Conservation (phyloP, 257 asterid species). For the Penstemon davidsonii region DNA sequence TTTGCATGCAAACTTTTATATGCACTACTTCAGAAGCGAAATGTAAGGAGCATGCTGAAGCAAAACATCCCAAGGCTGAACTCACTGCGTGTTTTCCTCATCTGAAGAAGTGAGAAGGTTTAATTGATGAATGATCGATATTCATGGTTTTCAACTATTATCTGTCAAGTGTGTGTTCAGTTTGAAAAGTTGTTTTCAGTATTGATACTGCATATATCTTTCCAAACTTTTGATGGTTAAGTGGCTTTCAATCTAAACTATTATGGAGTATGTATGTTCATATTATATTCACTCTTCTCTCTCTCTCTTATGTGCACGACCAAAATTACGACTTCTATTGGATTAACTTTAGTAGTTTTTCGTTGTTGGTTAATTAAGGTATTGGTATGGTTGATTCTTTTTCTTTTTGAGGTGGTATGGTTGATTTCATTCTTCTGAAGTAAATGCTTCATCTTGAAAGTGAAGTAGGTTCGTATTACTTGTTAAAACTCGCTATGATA, state of each 20-base stretch:
- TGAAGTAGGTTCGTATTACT: too few species aligned
- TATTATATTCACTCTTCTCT: too few species aligned
- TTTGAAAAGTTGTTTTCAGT: conserved; percentile 29
- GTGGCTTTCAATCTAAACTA: conserved; percentile 27
- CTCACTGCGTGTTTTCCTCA: conserved; percentile 53
- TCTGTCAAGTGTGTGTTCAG: conserved; percentile 26
- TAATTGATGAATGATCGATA: not conserved
- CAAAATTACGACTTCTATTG: too few species aligned
- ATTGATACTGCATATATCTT: conserved; percentile 25
- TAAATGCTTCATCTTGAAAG: too few species aligned
- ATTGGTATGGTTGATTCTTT: too few species aligned
- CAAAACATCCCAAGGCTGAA: conserved; percentile 65
- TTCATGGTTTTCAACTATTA: conserved; percentile 20
- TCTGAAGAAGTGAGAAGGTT: conserved; percentile 45
- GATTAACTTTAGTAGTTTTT: too few species aligned
- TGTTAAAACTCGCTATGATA: too few species aligned
- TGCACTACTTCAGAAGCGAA: conserved; percentile 76
- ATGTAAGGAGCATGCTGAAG: conserved; percentile 72
- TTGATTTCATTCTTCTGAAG: too few species aligned
- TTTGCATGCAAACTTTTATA: conserved; percentile 72
- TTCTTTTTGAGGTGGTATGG: too few species aligned
- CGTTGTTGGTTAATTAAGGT: too few species aligned
- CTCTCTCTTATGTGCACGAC: too few species aligned
- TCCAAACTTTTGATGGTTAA: conserved; percentile 31
- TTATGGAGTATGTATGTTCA: not conserved